Evolutionary conservation across 2,329 filamentous ascomycete species (phyloP), one percentile per base, ranked within the genome.

Genomic region (Colletotrichum lentis): DNA sequence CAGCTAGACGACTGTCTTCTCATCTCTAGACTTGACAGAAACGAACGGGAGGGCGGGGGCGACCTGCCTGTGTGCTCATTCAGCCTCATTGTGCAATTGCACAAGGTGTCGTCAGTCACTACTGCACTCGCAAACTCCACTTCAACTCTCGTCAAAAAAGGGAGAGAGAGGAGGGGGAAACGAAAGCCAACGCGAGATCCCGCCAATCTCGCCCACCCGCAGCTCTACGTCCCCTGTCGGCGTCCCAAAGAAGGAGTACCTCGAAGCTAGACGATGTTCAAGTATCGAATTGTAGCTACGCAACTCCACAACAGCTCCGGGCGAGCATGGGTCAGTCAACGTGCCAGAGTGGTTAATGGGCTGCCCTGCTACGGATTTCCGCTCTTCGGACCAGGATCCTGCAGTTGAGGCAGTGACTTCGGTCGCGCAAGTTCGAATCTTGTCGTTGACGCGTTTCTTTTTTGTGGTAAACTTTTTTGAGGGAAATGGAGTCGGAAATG

Each of bases 1-100:
- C 5, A 24, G 37, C 6, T 24, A 7, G 41, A 11, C 2, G 27
- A 27, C 10, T 27, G 27, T 8, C 27, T 31, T 14, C 41, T 7
- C 8, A 7, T 24, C 31, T 12, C 10, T 54, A 37, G 27, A 37
- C 27, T 37, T 16, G 39, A 49, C 22, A 24, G 18, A 58, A 39
- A 27, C 11, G 22, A 39, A 27, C 11, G 22, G 43, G 12, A 54
- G 7, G 20, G 24, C 3, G 4, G 14, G 37, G 12, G 11, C 0
- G 12, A 55, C 72, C 72, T 69, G 83, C 84, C 81, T 60, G 76
- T 82, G 43, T 78, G 72, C 64, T 83, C 75, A 69, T 85, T 85
- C 60, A 83, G 65, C 71, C 73, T 81, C 83, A 85, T 85, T 46
- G 65, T 52, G 65, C 12, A 53, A 46, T 44, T 55, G 64, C 58